Percentiles rank a stretch among this genome's conserved stretches.
Conservation (phyloP, 192 early-diverging fungal species). For the Paraglomus brasilianum region DNA sequence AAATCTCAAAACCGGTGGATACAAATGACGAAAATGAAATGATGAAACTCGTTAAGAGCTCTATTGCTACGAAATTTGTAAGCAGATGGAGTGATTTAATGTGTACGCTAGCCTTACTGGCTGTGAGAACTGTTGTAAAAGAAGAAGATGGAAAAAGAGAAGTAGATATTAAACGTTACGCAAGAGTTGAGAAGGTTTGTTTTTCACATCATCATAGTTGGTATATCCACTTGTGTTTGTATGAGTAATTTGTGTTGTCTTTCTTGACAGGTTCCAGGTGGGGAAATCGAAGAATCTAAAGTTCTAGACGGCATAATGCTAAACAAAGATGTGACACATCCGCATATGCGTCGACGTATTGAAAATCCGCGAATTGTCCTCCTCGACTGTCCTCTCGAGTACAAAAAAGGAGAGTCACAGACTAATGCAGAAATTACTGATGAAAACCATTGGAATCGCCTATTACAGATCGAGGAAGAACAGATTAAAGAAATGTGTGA, state of each 20-base stretch:
- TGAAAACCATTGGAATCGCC: conserved; percentile 94
- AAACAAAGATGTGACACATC: conserved; percentile 99
- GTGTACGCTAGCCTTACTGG: conserved; percentile 94
- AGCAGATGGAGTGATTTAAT: conserved; percentile 96
- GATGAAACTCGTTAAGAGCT: conserved; percentile 86
- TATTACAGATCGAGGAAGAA: conserved; percentile 99
- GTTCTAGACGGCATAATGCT: conserved; percentile 98
- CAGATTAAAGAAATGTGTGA: conserved; percentile 97
- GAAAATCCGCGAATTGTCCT: conserved; percentile 96
- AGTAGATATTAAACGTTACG: conserved; percentile 98
- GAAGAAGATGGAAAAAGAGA: conserved; percentile 75
- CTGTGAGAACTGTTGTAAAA: conserved; percentile 87
- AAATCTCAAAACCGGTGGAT: conserved; percentile 84
- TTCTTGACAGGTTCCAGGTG: conserved; percentile 83
- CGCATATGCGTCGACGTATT: conserved; percentile 93
- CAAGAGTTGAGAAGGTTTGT: conserved; percentile 89
- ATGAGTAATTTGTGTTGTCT: conserved; percentile 17
- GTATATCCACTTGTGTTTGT: background rate
- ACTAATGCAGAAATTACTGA: conserved; percentile 98
- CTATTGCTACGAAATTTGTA: conserved; percentile 97
- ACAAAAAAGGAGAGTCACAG: conserved; percentile 99
- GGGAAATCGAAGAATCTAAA: conserved; percentile 92
- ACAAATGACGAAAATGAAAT: conserved; percentile 84
- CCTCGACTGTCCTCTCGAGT: conserved; percentile 98
- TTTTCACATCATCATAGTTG: background rate